Conservation (phyloP, 1,284 basidiomycete genomes). For the Malassezia brasiliensis region DNA sequence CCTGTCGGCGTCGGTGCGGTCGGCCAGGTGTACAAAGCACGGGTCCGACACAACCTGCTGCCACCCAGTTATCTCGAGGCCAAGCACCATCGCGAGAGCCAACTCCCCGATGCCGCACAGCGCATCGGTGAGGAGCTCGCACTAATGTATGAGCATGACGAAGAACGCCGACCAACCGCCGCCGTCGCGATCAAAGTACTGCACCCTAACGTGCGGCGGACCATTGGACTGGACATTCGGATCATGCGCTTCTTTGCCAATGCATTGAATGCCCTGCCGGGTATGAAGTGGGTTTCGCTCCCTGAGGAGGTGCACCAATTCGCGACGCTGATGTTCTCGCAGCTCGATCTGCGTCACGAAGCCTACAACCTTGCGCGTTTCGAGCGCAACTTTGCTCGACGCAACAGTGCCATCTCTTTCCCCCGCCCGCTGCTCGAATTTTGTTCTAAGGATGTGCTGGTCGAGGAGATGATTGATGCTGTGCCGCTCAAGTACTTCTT, state of each 20-base stretch:
- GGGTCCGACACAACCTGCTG: slow-evolving; percentile 67
- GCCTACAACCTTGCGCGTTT: slow-evolving; percentile 78
- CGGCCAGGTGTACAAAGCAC: slow-evolving; percentile 85
- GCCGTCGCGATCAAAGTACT: slow-evolving; percentile 90
- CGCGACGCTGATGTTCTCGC: slow-evolving; percentile 91
- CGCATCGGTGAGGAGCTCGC: slow-evolving; percentile 22
- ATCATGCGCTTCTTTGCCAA: slow-evolving; percentile 92
- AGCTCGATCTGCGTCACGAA: slow-evolving; percentile 83
- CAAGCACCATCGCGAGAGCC: slow-evolving; percentile 18
- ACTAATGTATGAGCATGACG: slow-evolving; percentile 34
- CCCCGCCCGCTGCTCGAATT: slow-evolving; percentile 73
- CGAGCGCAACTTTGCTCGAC: slow-evolving; percentile 68
- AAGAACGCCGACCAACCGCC: slow-evolving; percentile 25
- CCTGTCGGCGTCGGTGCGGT: slow-evolving; percentile 98
- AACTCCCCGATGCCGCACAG: slow-evolving; percentile 21
- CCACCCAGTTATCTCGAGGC: slow-evolving; percentile 52
- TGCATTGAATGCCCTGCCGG: slow-evolving; percentile 69
- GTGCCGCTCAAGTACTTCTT: slow-evolving; percentile 81
- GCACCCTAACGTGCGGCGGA: slow-evolving; percentile 66
- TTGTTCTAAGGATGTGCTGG: slow-evolving; percentile 68
- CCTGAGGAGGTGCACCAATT: slow-evolving; percentile 93
- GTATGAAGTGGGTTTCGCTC: slow-evolving; percentile 91
- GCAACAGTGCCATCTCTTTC: slow-evolving; percentile 72
- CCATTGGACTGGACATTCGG: slow-evolving; percentile 74
- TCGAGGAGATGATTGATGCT: slow-evolving; percentile 90